A percentile compares a stretch with the other conserved stretches of the same genome.
These are phyloP conservation scores for Lindgomyces ingoldianus DNA, from an alignment of 495 filamentous ascomycete species.

Conservation along the genomic window DNA sequence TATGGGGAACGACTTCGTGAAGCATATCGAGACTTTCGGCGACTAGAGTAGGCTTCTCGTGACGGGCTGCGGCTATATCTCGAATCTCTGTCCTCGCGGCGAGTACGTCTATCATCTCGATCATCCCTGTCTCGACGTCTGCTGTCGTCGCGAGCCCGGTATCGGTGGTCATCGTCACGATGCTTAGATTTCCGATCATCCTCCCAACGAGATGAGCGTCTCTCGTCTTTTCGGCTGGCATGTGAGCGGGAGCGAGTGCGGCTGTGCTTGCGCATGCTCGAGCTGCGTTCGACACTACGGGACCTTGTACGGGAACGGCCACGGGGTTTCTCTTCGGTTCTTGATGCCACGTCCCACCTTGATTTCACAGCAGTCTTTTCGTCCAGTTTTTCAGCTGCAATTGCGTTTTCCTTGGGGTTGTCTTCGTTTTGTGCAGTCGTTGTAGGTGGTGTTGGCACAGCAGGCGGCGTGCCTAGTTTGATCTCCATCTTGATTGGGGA, in stretches of 20 bases:
- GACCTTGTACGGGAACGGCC: conserved; percentile 20
- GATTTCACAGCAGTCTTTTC: neutral
- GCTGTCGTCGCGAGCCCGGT: conserved; percentile 14
- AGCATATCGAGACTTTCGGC: conserved; percentile 13
- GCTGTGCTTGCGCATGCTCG: conserved; percentile 19
- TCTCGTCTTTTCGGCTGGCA: conserved; percentile 41
- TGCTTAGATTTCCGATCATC: conserved; percentile 35
- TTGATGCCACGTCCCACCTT: conserved; percentile 18
- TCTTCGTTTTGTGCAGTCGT: conserved; percentile 9
- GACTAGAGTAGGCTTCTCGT: conserved; percentile 15
- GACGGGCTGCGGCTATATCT: conserved; percentile 35
- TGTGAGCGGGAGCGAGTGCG: conserved; percentile 48
- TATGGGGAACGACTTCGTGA: conserved; percentile 15
- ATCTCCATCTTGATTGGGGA: conserved; percentile 31
- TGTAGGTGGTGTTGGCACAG: conserved; percentile 8
- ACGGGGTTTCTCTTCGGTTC: neutral
- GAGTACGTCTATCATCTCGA: conserved; percentile 22
- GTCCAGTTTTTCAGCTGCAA: conserved; percentile 21
- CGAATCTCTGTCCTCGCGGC: conserved; percentile 37
- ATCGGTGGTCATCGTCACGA: conserved; percentile 27
- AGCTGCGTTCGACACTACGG: conserved; percentile 13
- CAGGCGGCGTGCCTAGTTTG: conserved; percentile 18
- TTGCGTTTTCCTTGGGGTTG: neutral
- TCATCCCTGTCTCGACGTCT: conserved; percentile 17
- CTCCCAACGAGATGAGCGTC: conserved; percentile 36